Evolutionary conservation across 140 eudicot species (phyloP), one percentile per base, ranked within the genome.

Genomic region (Ambrosia hybrid): DNA sequence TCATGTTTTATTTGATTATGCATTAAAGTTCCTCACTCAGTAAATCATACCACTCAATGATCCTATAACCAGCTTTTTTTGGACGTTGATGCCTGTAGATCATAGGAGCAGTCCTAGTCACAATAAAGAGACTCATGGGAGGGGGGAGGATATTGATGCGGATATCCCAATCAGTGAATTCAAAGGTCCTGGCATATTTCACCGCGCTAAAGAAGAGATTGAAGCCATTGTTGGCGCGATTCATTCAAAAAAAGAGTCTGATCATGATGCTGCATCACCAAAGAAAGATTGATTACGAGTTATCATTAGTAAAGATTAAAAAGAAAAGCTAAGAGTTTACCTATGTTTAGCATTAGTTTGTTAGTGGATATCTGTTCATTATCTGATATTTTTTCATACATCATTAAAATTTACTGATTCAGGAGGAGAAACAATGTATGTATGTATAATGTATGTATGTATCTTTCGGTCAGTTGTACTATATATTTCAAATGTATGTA

Each of bases 181-280:
- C 13, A 92, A 72, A 82, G 95, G 89, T 69, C 96, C 95, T 4
- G 87, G 68, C 67, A 85, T 89, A 62, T 87, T 92, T 43, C 86
- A 83, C 21, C 81, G 95, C 46, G 92, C 94, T 65, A 92, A 87
- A 75, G 98, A 89, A 63, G 98, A 89, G 76, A 64, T 92, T 13
- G 96, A 89, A 69, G 95, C 96, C 51, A 78, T 89, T 69, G 66
- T 87, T 65, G 76, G 78, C 30, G 64, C 92, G 38, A 79, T 92
- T 62, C 95, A 85, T 60, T 85, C 95, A 0, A 87, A 83, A 84
- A 92, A 74, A 81, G 89, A 73, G 8, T 64, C 76, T 71, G 63
- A 39, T 67, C 82, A 51, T 76, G 55, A 49, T 49, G 55, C 15
- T 49, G 55, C 55, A 10, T 49, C 55, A 10, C 86, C 81, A 70